A percentile compares a stretch with the other conserved stretches of the same genome.
Evolutionary conservation across 2,329 filamentous ascomycete species (phyloP).

Genomic region (Clarireedia paspali): DNA sequence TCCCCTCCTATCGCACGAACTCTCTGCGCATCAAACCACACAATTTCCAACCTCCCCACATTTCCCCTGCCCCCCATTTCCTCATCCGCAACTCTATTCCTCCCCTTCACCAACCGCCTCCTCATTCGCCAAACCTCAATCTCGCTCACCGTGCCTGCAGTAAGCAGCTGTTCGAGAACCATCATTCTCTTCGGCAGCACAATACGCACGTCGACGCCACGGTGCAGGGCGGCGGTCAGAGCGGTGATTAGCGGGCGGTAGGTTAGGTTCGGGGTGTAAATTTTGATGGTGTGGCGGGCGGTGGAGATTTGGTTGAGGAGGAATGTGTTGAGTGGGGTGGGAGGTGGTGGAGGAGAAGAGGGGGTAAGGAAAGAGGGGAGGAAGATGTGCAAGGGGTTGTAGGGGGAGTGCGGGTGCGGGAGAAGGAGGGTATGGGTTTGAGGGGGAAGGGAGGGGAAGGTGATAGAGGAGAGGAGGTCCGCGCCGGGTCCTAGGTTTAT

Average conservation of each 20-base stretch:
- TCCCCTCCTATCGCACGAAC: constrained; percentile 10
- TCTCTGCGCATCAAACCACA: constrained; percentile 24
- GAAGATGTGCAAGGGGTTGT: constrained; percentile 11
- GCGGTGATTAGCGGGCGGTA: constrained; percentile 54
- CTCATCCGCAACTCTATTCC: constrained; percentile 9
- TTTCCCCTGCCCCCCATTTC: constrained; percentile 1
- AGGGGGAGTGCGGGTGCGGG: constrained; percentile 13
- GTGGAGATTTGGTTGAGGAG: constrained; percentile 28
- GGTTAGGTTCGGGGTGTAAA: constrained; percentile 76
- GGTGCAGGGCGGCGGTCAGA: constrained; percentile 50
- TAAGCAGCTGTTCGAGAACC: constrained; percentile 73
- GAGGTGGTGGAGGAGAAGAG: constrained; percentile 62
- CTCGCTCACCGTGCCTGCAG: constrained; percentile 65
- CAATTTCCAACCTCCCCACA: constrained; percentile 20
- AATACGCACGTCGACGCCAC: constrained; percentile 62
- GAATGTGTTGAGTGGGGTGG: constrained; percentile 38
- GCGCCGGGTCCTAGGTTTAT: constrained; percentile 34
- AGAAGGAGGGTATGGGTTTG: constrained; percentile 3
- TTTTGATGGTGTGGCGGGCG: constrained; percentile 51
- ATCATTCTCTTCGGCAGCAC: constrained; percentile 64
- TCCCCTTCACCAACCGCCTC: constrained; percentile 30
- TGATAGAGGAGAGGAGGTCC: constrained; percentile 29
- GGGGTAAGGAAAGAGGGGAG: constrained; percentile 36
- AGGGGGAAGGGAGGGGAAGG: not conserved
- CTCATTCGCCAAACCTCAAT: constrained; percentile 54